Evolutionary conservation across 2,329 filamentous ascomycete species (phyloP).

Genomic region (Cladophialophora chaetospira): DNA sequence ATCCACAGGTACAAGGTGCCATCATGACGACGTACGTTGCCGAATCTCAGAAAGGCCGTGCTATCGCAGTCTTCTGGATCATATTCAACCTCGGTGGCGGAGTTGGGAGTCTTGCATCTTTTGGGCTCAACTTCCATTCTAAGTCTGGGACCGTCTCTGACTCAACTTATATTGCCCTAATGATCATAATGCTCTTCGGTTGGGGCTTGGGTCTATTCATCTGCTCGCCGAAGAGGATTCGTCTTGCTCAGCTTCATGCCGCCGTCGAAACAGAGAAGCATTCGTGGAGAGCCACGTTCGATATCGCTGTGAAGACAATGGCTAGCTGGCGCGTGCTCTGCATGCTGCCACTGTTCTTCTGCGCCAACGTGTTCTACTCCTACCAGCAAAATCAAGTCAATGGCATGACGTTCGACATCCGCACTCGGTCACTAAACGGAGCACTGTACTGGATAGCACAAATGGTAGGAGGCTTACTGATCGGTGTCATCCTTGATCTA

Average conservation of each 20-base stretch:
- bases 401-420: constrained; percentile 56
- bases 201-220: constrained; percentile 52
- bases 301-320: constrained; percentile 40
- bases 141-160: constrained; percentile 50
- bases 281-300: constrained; percentile 39
- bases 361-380: constrained; percentile 69
- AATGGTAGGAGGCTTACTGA: constrained; percentile 56
- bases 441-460: constrained; percentile 60
- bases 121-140: constrained; percentile 50
- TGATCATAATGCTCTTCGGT: constrained; percentile 68
- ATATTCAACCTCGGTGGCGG: constrained; percentile 93
- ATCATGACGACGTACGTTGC: constrained; percentile 73
- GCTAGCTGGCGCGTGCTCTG: constrained; percentile 58
- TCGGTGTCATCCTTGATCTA: constrained; percentile 51
- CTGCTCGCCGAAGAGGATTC: constrained; percentile 50
- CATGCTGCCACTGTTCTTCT: constrained; percentile 72
- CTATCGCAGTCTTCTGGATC: constrained; percentile 91
- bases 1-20: constrained; percentile 35
- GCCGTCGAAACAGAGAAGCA: constrained; percentile 46
- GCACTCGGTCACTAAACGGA: constrained; percentile 58
- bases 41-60: constrained; percentile 81
- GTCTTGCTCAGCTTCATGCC: constrained; percentile 41
- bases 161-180: constrained; percentile 65
- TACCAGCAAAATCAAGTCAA: constrained; percentile 67
- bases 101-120: constrained; percentile 63